Conservation (phyloP, 2,329 filamentous ascomycete genomes). For the Aspergillus sp. region DNA sequence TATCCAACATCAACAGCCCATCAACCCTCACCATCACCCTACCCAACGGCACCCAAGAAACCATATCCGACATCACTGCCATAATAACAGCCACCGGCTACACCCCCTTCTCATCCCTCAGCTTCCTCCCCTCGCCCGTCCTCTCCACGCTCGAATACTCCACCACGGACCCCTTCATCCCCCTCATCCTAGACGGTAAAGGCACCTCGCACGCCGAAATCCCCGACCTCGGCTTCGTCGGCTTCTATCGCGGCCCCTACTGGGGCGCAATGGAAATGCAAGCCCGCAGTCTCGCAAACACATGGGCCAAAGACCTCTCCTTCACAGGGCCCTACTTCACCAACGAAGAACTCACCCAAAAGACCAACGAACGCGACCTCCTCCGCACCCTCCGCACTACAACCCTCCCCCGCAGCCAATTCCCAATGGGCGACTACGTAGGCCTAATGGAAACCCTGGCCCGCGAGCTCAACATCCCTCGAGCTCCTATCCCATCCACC, state of each 20-base stretch:
- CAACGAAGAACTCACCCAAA: conserved; percentile 24
- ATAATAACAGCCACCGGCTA: conserved; percentile 78
- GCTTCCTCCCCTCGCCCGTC: conserved; percentile 62
- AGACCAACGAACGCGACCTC: conserved; percentile 25
- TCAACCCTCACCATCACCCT: conserved; percentile 31
- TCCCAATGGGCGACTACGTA: conserved; percentile 80
- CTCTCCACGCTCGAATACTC: conserved; percentile 62
- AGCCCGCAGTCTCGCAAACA: conserved; percentile 64
- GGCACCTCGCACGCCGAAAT: conserved; percentile 63
- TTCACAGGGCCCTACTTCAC: not conserved
- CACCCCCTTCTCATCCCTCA: conserved; percentile 63
- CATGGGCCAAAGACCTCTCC: conserved; percentile 53
- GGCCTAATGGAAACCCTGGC: conserved; percentile 74
- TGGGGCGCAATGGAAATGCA: conserved; percentile 91
- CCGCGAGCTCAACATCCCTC: conserved; percentile 56
- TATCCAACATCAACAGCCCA: conserved; percentile 16
- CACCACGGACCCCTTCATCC: conserved; percentile 56
- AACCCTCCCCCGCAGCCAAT: conserved; percentile 58
- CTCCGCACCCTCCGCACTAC: conserved; percentile 27
- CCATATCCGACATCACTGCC: conserved; percentile 62
- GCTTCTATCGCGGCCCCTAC: conserved; percentile 81
- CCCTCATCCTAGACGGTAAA: conserved; percentile 68
- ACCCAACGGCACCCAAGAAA: conserved; percentile 35
- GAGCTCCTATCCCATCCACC: conserved; percentile 37
- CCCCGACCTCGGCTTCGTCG: conserved; percentile 72